Evolutionary conservation across 805 yeast genomes (phyloP).

Genomic region (Jamesozyma hellenica): DNA sequence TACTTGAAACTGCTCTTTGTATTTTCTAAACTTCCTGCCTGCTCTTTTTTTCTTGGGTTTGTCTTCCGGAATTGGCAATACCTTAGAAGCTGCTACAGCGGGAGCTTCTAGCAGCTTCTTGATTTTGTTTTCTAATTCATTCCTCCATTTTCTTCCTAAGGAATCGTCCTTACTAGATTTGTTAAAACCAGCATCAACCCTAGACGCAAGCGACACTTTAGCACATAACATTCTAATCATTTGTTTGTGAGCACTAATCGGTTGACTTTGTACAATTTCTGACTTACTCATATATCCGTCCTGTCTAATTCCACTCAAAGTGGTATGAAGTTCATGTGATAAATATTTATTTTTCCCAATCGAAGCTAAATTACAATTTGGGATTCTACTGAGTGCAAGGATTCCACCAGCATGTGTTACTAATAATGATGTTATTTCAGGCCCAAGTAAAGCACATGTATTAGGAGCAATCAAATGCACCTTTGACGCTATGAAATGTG

Average conservation of each 20-base stretch:
- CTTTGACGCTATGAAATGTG: conserved; percentile 45
- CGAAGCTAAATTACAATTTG: conserved; percentile 77
- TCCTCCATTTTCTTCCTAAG: conserved; percentile 48
- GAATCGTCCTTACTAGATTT: conserved; percentile 34
- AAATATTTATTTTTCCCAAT: conserved; percentile 44
- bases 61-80: conserved; percentile 65
- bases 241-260: conserved; percentile 50
- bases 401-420: conserved; percentile 63
- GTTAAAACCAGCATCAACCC: conserved; percentile 54
- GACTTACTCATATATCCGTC: conserved; percentile 61
- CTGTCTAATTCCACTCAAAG: conserved; percentile 40
- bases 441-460: conserved; percentile 58
- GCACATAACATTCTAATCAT: conserved; percentile 74
- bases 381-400: conserved; percentile 51
- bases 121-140: conserved; percentile 52
- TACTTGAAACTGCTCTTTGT: conserved; percentile 69
- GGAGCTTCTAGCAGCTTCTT: conserved; percentile 76
- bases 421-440: conserved; percentile 63
- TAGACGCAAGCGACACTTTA: conserved; percentile 69
- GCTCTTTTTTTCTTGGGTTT: conserved; percentile 74
- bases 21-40: conserved; percentile 69
- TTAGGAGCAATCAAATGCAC: conserved; percentile 69
- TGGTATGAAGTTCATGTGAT: conserved; percentile 28
- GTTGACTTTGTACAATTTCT: conserved; percentile 48
- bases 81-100: conserved; percentile 55